Conservation (phyloP, 805 yeast genomes). For the Nakazawaea wickerhamii region DNA sequence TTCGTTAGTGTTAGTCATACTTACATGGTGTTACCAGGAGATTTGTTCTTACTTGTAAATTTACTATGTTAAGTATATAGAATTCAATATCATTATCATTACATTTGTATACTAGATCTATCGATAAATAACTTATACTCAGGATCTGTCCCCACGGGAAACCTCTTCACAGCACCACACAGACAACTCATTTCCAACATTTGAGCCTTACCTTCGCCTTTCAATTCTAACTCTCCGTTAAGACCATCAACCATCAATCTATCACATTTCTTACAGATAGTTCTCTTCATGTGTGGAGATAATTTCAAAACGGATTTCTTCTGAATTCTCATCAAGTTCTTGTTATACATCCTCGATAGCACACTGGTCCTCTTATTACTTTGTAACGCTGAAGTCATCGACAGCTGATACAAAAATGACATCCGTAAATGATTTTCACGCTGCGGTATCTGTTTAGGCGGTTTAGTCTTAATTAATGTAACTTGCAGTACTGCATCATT, state of each 20-base stretch:
- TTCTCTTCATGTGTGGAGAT: constrained; percentile 61
- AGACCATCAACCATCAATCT: constrained; percentile 42
- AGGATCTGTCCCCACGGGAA: constrained; percentile 55
- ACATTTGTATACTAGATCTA: constrained; percentile 3
- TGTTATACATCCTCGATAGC: constrained; percentile 51
- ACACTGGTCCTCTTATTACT: constrained; percentile 25
- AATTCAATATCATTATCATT: background rate
- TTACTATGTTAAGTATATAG: too few relatives aligned
- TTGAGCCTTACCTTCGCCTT: constrained; percentile 32
- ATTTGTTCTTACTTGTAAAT: too few relatives aligned
- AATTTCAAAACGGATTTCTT: constrained; percentile 63
- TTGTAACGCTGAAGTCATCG: constrained; percentile 29
- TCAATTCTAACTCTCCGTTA: constrained; percentile 28
- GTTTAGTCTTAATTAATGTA: constrained; percentile 11
- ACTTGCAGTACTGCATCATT: background rate
- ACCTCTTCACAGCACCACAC: constrained; percentile 51
- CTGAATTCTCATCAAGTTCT: constrained; percentile 54
- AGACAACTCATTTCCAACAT: constrained; percentile 43
- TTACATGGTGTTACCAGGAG: too few relatives aligned
- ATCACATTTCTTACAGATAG: constrained; percentile 63
- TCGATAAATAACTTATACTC: constrained; percentile 38
- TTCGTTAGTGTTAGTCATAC: too few relatives aligned
- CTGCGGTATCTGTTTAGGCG: constrained; percentile 40
- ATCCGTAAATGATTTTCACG: constrained; percentile 57
- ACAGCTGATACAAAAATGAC: constrained; percentile 54